Conservation (phyloP, 1,284 basidiomycete species). For the Microstroma glucosiphilum region DNA sequence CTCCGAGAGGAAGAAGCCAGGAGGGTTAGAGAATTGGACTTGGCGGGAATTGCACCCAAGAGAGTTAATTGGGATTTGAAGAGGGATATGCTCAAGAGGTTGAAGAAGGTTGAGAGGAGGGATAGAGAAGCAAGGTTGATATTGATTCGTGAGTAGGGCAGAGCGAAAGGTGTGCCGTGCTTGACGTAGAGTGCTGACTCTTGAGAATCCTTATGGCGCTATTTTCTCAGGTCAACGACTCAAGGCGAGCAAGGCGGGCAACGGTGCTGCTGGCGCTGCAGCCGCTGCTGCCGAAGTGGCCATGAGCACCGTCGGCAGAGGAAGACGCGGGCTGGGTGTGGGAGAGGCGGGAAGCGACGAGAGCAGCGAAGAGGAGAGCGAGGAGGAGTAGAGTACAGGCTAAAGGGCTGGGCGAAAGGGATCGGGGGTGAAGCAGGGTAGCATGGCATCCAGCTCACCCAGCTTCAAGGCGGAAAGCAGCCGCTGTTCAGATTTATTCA, state of each 20-base stretch:
- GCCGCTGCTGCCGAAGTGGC: background rate
- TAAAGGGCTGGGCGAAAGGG: background rate
- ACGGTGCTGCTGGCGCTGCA: background rate
- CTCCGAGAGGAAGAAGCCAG: slow-evolving; percentile 77
- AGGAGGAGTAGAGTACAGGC: background rate
- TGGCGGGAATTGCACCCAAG: slow-evolving; percentile 94
- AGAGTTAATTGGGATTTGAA: slow-evolving; percentile 95
- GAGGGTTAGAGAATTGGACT: slow-evolving; percentile 81
- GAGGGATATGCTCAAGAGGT: slow-evolving; percentile 82
- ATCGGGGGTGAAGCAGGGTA: background rate
- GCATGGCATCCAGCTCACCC: no score
- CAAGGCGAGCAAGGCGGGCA: background rate
- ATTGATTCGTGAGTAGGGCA: slow-evolving; percentile 67
- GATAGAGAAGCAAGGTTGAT: slow-evolving; percentile 87
- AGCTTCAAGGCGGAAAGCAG: background rate
- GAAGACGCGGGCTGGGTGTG: background rate
- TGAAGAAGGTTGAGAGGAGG: slow-evolving; percentile 77
- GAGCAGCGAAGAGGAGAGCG: background rate
- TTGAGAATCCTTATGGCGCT: no score
- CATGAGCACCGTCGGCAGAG: background rate
- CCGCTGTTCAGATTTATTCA: background rate
- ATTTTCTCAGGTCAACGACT: background rate
- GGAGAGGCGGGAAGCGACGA: background rate
- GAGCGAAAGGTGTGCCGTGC: no score
- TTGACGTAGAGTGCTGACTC: no score